A percentile compares a stretch with the other conserved stretches of the same genome.
Evolutionary conservation across 2,329 filamentous ascomycete genomes (phyloP).

Genomic region (Colletotrichum liaoningense): DNA sequence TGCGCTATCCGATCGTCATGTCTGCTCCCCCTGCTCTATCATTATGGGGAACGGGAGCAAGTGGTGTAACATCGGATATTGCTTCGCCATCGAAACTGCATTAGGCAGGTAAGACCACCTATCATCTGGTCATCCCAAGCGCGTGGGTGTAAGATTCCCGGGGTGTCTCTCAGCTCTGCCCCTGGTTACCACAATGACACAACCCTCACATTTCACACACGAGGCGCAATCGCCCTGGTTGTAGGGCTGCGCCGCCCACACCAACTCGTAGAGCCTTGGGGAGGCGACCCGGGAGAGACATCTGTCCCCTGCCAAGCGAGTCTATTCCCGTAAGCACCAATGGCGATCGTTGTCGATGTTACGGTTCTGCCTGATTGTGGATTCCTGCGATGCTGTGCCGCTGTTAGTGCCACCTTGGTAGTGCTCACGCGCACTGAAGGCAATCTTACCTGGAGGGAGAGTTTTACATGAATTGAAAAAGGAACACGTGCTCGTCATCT

Average conservation of each 20-base stretch:
- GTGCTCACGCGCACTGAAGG: neutral
- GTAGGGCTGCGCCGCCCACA: slow-evolving; percentile 10
- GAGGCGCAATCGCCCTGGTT: neutral
- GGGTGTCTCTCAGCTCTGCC: neutral
- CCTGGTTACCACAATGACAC: neutral
- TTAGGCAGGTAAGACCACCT: neutral
- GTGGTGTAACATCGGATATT: neutral
- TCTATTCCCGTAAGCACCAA: neutral
- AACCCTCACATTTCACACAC: neutral
- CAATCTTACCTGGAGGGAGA: neutral
- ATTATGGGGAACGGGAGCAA: neutral
- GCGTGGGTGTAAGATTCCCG: neutral
- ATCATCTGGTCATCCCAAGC: neutral
- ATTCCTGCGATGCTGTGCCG: neutral
- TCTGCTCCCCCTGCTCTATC: neutral
- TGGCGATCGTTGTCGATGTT: neutral
- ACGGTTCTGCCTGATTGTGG: slow-evolving; percentile 16
- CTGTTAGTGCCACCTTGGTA: neutral
- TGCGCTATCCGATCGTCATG: neutral
- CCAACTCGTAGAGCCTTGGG: neutral
- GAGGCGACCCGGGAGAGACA: neutral
- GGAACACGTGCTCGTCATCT: neutral
- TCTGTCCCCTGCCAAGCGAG: neutral
- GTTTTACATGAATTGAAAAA: neutral
- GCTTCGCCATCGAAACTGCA: neutral